Evolutionary conservation across 2,329 filamentous ascomycete genomes (phyloP), one percentile per base, ranked within the genome.

Genomic region (Neonectria coccinea): DNA sequence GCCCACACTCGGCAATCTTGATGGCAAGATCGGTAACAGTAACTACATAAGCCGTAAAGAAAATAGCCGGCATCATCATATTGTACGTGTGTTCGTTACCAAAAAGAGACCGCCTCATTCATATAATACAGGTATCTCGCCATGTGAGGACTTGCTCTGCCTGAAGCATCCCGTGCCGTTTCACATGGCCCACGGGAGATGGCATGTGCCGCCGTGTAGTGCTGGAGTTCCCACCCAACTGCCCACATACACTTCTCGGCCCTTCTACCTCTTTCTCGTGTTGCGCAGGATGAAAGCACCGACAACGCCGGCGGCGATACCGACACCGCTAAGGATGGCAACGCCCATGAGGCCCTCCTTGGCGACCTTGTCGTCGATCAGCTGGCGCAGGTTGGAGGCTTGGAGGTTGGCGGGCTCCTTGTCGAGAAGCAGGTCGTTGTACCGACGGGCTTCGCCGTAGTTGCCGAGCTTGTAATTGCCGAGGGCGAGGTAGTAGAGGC

Each of bases 381-480:
- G 83, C 50, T 90, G 86, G 74, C 92, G 89, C 79, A 99, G 82
- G 80, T 97, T 97, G 60, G 89, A 86, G 27, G 95, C 94, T 81
- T 99, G 96, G 75, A 97, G 81, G 79, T 98, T 99, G 51, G 88
- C 89, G 9, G 94, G 93, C 82, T 99, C 96, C 78, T 95, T 91
- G 67, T 97, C 93, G 58, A 98, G 82, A 66, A 99, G 84, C 54
- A 95, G 85, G 76, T 98, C 95, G 79, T 99, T 99, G 82, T 98
- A 98, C 76, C 93, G 88, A 75, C 95, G 87, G 65, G 95, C 95
- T 78, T 99, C 96, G 66, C 91, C 94, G 80, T 97, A 99, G 85
- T 97, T 98, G 67, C 94, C 95, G 51, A 99, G 89, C 84, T 98
- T 98, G 88, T 95, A 98, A 85, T 98, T 97, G 68, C 96, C 96